Conservation (phyloP, 164 flowering plant species). For the Kalanchoe fedtschenkoi region DNA sequence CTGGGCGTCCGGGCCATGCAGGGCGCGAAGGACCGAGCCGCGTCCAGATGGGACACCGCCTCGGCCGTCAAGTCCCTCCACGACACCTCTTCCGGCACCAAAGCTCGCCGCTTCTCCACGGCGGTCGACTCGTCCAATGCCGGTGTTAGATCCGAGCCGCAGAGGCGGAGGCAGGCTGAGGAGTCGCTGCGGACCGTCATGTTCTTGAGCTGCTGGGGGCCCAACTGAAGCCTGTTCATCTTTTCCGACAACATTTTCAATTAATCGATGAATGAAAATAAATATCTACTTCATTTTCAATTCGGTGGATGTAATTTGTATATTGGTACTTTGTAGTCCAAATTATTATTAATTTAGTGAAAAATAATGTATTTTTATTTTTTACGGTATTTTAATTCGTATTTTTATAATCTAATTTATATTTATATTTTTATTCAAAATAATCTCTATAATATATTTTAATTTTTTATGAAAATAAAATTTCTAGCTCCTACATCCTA, state of each 20-base stretch:
- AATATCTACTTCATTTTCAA: no score
- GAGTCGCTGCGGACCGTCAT: slow-evolving; percentile 53
- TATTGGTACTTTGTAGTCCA: no score
- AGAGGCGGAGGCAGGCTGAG: slow-evolving; percentile 24
- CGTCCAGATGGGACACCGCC: neutral
- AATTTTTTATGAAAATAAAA: no score
- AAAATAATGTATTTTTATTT: no score
- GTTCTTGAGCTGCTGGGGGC: slow-evolving; percentile 69
- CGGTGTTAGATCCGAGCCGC: neutral
- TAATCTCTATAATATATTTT: no score
- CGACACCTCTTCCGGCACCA: neutral
- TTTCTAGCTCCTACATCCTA: no score
- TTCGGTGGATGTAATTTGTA: no score
- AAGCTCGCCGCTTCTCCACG: neutral
- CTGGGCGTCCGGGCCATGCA: neutral
- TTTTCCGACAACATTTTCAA: neutral
- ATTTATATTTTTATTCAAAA: no score
- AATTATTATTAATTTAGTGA: no score
- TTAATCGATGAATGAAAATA: no score
- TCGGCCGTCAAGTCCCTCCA: slow-evolving; percentile 1
- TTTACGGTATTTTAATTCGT: no score
- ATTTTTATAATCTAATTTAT: no score
- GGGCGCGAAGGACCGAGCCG: neutral
- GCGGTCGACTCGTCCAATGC: neutral
- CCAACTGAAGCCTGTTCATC: slow-evolving; percentile 19